Conservation (phyloP, 2,329 filamentous ascomycete species). For the Ampelomyces quisqualis region DNA sequence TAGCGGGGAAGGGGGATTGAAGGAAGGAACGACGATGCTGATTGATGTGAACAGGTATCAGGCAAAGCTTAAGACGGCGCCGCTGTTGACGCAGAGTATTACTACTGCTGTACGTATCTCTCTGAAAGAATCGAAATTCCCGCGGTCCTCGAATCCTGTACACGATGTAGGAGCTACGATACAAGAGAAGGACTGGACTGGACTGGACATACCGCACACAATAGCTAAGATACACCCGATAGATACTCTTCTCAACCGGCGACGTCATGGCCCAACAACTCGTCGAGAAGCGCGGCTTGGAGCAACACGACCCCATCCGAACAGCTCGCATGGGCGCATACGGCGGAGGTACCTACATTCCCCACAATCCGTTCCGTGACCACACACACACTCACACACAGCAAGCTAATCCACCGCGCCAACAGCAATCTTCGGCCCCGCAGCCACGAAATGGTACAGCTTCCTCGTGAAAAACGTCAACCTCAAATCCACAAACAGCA, state of each 20-base stretch:
- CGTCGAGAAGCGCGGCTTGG: constrained; percentile 76
- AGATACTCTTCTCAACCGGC: constrained; percentile 87
- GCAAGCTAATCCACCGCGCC: no score
- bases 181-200: no score
- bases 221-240: constrained; percentile 3
- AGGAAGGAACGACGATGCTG: constrained; percentile 1
- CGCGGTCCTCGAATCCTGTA: no score
- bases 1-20: neutral
- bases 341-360: constrained; percentile 61
- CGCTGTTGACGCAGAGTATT: constrained; percentile 84
- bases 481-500: constrained; percentile 63
- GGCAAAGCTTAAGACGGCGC: constrained; percentile 73
- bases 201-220: neutral
- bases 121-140: neutral
- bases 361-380: no score
- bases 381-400: no score
- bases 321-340: constrained; percentile 80
- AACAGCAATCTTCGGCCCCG: constrained; percentile 78
- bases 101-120: constrained; percentile 67
- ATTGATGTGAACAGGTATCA: constrained; percentile 71
- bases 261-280: constrained; percentile 89
- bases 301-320: constrained; percentile 69
- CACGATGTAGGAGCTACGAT: no score
- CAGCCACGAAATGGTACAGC: constrained; percentile 82
- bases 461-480: constrained; percentile 71